Evolutionary conservation across 768 basidiomycete genomes (phyloP).

Genomic region (Gelatoporia subvermispora): DNA sequence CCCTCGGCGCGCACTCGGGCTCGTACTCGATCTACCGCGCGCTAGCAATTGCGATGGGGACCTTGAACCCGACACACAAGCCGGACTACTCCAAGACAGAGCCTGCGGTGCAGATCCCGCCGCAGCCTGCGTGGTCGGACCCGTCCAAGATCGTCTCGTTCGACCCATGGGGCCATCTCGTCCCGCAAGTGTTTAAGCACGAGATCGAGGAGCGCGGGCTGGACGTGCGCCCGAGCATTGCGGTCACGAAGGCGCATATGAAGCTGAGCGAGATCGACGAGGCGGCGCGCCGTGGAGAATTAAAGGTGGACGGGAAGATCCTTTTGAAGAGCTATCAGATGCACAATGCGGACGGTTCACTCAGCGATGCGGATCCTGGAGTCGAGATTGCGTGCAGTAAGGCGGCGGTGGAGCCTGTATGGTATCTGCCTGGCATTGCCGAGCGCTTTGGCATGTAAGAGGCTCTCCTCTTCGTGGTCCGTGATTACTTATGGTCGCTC

Average conservation of each 20-base stretch:
- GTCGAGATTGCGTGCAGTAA: conserved; percentile 88
- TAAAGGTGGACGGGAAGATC: conserved; percentile 78
- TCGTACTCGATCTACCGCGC: conserved; percentile 95
- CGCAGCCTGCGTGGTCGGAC: conserved; percentile 73
- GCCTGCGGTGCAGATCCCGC: conserved; percentile 77
- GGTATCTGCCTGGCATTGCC: conserved; percentile 92
- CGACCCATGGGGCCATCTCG: conserved; percentile 92
- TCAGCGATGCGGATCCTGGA: conserved; percentile 58
- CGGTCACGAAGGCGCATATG: conserved; percentile 89
- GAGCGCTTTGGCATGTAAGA: conserved; percentile 89
- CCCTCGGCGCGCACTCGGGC: conserved; percentile 90
- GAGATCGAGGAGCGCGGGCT: conserved; percentile 63
- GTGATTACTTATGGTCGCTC: neutral
- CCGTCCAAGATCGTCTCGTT: conserved; percentile 82
- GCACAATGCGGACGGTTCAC: conserved; percentile 57
- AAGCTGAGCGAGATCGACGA: conserved; percentile 94
- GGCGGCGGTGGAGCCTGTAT: conserved; percentile 94
- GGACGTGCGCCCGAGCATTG: conserved; percentile 89
- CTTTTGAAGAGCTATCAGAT: conserved; percentile 66
- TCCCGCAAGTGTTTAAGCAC: conserved; percentile 61
- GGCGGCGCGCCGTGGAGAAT: conserved; percentile 61
- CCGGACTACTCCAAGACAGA: conserved; percentile 81
- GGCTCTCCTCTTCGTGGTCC: neutral
- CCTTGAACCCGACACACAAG: conserved; percentile 72
- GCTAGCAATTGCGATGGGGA: conserved; percentile 86